Evolutionary conservation across 202 grass and related monocot genomes (phyloP).

Genomic region (Hordeum pubiflorum): DNA sequence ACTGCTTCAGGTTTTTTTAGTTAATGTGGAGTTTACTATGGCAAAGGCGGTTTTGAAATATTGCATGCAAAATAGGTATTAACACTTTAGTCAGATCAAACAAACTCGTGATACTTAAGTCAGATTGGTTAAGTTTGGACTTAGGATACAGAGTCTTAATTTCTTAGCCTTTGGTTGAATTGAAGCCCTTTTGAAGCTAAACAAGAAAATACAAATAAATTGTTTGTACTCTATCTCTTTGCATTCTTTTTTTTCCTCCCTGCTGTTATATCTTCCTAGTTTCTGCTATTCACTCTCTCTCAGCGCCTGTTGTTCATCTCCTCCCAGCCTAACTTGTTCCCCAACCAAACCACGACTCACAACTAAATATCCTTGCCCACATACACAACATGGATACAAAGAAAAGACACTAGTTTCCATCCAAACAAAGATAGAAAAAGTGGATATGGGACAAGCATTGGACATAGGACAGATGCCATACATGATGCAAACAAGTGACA

Average conservation of each 20-base stretch:
- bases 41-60: not conserved
- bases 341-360: not conserved
- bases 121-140: not conserved
- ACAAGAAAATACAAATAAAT: not conserved
- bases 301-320: not conserved
- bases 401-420: not conserved
- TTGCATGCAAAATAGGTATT: not conserved
- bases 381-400: not conserved
- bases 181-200: not conserved
- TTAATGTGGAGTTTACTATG: not conserved
- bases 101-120: not conserved
- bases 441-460: not conserved
- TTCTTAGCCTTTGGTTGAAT: not conserved
- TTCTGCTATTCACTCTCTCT: not conserved
- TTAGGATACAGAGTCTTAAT: not conserved
- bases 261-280: not conserved
- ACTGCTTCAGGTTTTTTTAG: not conserved
- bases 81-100: not conserved
- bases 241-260: not conserved
- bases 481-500: constrained; percentile 14
- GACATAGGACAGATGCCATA: not conserved
- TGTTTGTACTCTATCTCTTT: not conserved
- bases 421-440: not conserved
- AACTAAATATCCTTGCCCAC: not conserved
- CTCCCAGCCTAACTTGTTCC: not conserved